Conservation (phyloP, 2,329 filamentous ascomycete genomes). For the Diaporthe aspalathi region DNA sequence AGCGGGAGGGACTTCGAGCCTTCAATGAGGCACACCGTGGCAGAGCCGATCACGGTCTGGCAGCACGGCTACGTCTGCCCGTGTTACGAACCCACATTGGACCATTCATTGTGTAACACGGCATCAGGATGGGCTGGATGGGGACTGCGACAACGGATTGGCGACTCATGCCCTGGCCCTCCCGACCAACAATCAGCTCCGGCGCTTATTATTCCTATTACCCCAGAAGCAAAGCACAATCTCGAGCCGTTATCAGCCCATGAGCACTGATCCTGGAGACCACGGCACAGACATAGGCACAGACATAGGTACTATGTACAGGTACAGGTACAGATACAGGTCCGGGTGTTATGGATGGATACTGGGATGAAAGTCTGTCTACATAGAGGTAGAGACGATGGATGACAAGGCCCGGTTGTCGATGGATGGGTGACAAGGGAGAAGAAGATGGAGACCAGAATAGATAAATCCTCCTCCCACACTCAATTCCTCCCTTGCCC, state of each 20-base stretch:
- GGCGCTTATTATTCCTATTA: constrained; percentile 27
- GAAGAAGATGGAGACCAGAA: background rate
- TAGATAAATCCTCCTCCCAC: constrained; percentile 15
- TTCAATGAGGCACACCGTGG: background rate
- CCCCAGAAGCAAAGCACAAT: constrained; percentile 2
- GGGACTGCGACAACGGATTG: constrained; percentile 29
- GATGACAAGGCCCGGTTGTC: background rate
- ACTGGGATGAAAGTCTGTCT: background rate
- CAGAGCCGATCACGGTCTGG: constrained; percentile 26
- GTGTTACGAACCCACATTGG: constrained; percentile 1
- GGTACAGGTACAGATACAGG: background rate
- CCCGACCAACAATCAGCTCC: constrained; percentile 21
- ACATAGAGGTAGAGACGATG: no score
- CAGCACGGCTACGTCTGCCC: background rate
- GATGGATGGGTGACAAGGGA: constrained; percentile 17
- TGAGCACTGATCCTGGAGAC: constrained; percentile 4
- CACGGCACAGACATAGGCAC: constrained; percentile 6
- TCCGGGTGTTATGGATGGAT: no score
- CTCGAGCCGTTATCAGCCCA: constrained; percentile 22
- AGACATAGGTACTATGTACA: background rate
- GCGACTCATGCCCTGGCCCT: constrained; percentile 22
- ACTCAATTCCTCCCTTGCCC: constrained; percentile 1
- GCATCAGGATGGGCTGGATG: constrained; percentile 3
- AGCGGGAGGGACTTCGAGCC: background rate
- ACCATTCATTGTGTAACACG: background rate